Evolutionary conservation across 1,284 basidiomycete genomes (phyloP).

Genomic region (Kwoniella shivajii): DNA sequence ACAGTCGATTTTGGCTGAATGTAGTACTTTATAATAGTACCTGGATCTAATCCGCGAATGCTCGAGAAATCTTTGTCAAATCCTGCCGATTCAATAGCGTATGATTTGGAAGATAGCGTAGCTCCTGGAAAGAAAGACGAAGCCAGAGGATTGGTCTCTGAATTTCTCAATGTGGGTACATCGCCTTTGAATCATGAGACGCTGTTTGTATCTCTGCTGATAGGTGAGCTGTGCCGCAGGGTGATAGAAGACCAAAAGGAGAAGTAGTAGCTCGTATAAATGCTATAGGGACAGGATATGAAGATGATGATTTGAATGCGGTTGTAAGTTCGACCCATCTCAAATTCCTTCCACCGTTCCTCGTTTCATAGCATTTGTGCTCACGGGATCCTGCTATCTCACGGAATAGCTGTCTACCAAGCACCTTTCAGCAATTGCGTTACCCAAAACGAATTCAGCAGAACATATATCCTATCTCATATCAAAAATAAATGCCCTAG

Average conservation of each 20-base stretch:
- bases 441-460: constrained; percentile 76
- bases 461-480: constrained; percentile 69
- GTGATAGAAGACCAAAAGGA: constrained; percentile 40
- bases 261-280: constrained; percentile 76
- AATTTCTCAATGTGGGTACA: constrained; percentile 59
- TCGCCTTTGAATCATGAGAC: too few relatives aligned
- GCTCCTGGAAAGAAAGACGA: constrained; percentile 67
- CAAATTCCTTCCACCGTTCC: neutral
- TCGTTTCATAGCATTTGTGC: neutral
- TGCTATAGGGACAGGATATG: constrained; percentile 70
- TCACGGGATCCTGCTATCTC: neutral
- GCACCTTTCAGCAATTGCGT: constrained; percentile 64
- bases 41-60: constrained; percentile 75
- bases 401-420: constrained; percentile 37
- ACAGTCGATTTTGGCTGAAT: neutral
- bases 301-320: constrained; percentile 67
- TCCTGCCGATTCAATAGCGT: constrained; percentile 73
- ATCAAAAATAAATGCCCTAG: constrained; percentile 42
- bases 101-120: constrained; percentile 83
- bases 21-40: constrained; percentile 59
- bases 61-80: constrained; percentile 70
- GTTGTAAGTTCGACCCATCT: constrained; percentile 59
- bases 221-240: constrained; percentile 11
- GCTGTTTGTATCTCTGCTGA: too few relatives aligned
- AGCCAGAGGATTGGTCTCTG: constrained; percentile 63